Evolutionary conservation across 2,329 filamentous ascomycete genomes (phyloP).

Genomic region (Ascochyta lentis): DNA sequence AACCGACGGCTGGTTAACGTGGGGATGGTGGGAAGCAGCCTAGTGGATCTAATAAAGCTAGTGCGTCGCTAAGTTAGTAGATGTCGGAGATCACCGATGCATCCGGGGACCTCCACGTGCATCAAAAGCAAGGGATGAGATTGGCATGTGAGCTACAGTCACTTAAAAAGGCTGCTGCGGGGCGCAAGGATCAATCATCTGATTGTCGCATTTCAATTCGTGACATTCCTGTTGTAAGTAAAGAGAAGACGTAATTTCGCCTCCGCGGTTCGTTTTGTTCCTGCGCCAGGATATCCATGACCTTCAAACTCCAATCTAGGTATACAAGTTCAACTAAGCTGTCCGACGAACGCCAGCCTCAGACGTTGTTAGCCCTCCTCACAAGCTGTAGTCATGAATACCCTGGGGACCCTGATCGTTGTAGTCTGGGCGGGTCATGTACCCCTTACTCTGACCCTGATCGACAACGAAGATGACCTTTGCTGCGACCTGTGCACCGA

Average conservation of each 20-base stretch:
- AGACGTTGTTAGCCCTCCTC: conserved; percentile 1
- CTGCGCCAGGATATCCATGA: conserved; percentile 30
- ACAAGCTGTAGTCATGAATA: conserved; percentile 63
- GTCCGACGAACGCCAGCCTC: background rate
- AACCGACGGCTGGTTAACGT: background rate
- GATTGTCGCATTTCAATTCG: background rate
- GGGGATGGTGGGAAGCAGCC: conserved; percentile 11
- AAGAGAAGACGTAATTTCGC: background rate
- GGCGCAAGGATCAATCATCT: background rate
- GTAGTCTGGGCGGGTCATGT: conserved; percentile 72
- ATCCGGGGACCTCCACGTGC: conserved; percentile 16
- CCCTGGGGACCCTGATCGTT: conserved; percentile 70
- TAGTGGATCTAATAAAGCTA: conserved; percentile 18
- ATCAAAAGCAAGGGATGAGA: conserved; percentile 3
- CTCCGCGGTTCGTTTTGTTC: conserved; percentile 12
- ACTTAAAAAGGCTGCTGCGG: background rate
- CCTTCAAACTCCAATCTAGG: conserved; percentile 28
- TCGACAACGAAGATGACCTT: conserved; percentile 75
- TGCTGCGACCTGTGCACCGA: conserved; percentile 86
- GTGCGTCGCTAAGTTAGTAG: conserved; percentile 13
- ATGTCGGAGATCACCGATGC: conserved; percentile 10
- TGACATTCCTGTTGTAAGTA: background rate
- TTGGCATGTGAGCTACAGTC: background rate
- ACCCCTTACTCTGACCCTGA: conserved; percentile 70
- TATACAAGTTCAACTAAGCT: conserved; percentile 19